Conservation (phyloP, 2,329 filamentous ascomycete species). For the Botryotinia convoluta region DNA sequence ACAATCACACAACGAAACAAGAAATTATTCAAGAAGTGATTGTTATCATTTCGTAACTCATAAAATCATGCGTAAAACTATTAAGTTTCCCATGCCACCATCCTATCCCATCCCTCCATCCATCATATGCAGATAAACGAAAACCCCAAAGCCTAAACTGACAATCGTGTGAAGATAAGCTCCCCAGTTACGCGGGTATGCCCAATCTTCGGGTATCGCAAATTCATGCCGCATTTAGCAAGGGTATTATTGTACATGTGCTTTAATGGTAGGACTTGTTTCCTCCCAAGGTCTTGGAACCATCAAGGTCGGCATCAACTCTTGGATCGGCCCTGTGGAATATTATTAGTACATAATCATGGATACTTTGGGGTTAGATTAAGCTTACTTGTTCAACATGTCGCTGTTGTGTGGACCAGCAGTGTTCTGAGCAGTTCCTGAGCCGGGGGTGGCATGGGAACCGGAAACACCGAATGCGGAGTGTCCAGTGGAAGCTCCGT, state of each 20-base stretch:
- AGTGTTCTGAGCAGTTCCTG: slow-evolving; percentile 44
- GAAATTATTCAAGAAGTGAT: background rate
- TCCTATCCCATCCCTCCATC: background rate
- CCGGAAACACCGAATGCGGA: slow-evolving; percentile 35
- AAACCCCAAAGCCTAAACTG: background rate
- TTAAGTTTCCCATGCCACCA: background rate
- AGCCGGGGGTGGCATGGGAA: slow-evolving; percentile 36
- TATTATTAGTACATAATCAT: slow-evolving; percentile 4
- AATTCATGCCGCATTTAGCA: background rate
- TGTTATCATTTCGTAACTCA: slow-evolving; percentile 14
- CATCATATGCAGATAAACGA: background rate
- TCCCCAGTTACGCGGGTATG: slow-evolving; percentile 6
- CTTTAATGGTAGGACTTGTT: slow-evolving; percentile 47
- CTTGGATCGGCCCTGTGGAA: slow-evolving; percentile 48
- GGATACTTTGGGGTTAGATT: rapidly evolving
- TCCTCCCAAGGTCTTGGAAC: slow-evolving; percentile 52
- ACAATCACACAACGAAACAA: background rate
- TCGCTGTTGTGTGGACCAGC: slow-evolving; percentile 54
- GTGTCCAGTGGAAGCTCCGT: slow-evolving; percentile 31
- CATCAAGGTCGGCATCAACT: slow-evolving; percentile 55
- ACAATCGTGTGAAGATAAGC: slow-evolving; percentile 15
- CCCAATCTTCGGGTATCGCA: slow-evolving; percentile 14
- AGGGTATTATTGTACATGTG: background rate
- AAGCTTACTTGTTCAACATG: slow-evolving; percentile 48
- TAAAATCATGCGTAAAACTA: background rate